A percentile compares a stretch with the other conserved stretches of the same genome.
phyloP scores from a whole-genome alignment of 148 eudicot genomes.

The Chenopodium album region DNA sequence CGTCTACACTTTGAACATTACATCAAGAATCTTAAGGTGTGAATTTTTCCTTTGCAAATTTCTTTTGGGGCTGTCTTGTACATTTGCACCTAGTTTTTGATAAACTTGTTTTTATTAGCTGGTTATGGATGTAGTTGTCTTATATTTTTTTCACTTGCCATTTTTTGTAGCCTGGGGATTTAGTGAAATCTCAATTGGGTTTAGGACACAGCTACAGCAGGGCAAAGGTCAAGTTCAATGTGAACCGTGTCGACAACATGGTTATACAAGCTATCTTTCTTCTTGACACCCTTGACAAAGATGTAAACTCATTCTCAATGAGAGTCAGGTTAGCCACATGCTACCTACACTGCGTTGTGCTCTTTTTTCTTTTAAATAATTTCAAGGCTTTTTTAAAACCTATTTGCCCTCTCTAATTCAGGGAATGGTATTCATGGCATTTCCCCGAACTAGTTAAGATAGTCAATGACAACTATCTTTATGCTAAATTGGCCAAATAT shows the following conservation, averaged over 20 bases:
- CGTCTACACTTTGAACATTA: slow-evolving; percentile 75
- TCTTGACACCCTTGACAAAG: slow-evolving; percentile 96
- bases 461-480: slow-evolving; percentile 84
- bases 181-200: slow-evolving; percentile 98
- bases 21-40: slow-evolving; percentile 79
- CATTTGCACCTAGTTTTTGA: too few relatives aligned
- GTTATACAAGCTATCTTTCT: slow-evolving; percentile 96
- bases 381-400: background rate
- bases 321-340: slow-evolving; percentile 80
- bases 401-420: slow-evolving; percentile 27
- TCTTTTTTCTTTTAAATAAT: background rate
- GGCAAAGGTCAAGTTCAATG: slow-evolving; percentile 99
- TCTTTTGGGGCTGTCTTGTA: background rate
- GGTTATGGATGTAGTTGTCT: background rate
- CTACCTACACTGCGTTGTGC: background rate
- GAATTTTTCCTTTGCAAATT: background rate
- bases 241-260: slow-evolving; percentile 97
- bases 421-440: slow-evolving; percentile 99
- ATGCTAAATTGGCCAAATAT: slow-evolving; percentile 75
- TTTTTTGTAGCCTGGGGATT: slow-evolving; percentile 69
- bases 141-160: background rate
- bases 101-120: background rate
- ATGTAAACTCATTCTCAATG: slow-evolving; percentile 87
- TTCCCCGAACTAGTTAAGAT: slow-evolving; percentile 92
- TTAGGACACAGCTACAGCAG: slow-evolving; percentile 96